These are phyloP conservation scores for Maudiozyma turicensis DNA, from an alignment of 805 yeast genomes.

Conservation along the genomic window DNA sequence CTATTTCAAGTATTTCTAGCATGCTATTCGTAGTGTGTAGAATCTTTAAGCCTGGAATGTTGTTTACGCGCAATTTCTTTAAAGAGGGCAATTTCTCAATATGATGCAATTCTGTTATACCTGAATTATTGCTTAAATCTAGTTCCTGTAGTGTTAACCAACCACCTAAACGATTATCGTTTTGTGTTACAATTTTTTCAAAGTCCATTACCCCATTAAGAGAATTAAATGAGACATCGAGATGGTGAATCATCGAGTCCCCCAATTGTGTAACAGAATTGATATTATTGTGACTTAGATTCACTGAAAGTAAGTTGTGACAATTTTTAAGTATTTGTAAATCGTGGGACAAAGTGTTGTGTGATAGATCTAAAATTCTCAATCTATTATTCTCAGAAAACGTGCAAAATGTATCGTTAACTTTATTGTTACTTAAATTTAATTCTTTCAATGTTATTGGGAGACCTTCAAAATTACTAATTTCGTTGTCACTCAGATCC, in stretches of 20 bases:
- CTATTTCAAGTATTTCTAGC: background rate
- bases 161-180: constrained; percentile 6
- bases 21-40: background rate
- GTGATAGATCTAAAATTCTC: constrained; percentile 6
- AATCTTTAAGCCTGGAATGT: constrained; percentile 9
- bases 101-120: constrained; percentile 16
- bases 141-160: constrained; percentile 18
- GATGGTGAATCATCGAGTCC: constrained; percentile 6
- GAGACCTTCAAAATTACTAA: constrained; percentile 14
- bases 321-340: constrained; percentile 10
- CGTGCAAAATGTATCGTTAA: constrained; percentile 6
- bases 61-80: constrained; percentile 14
- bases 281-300: constrained; percentile 18
- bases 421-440: constrained; percentile 11
- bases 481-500: constrained; percentile 14
- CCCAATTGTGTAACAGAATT: constrained; percentile 15
- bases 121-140: constrained; percentile 15
- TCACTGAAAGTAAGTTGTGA: constrained; percentile 12
- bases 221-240: constrained; percentile 17
- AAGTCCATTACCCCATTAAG: constrained; percentile 20
- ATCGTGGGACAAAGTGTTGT: constrained; percentile 12
- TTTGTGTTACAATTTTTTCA: constrained; percentile 8
- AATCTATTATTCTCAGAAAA: constrained; percentile 1
- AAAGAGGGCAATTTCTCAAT: constrained; percentile 12
- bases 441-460: constrained; percentile 8